Base-by-base conservation (phyloP, 768 basidiomycete species). In the Russula lepida region DNA sequence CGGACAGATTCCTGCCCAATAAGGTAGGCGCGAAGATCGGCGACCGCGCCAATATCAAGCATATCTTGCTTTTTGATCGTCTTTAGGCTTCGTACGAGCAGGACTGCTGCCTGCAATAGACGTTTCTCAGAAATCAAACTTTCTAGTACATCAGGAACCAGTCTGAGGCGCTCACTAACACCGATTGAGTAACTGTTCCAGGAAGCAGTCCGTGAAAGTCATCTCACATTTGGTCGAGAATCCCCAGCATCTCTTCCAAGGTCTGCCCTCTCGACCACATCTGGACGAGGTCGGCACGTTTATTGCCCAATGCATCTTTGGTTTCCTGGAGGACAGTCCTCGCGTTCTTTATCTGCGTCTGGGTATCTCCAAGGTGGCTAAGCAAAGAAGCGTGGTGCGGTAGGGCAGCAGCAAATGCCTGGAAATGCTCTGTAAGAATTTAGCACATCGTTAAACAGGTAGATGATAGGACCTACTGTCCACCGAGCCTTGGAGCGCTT, bases 101-200 rank as follows among this genome's bases (percentile, higher is more conserved):
- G 76, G 13, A 88, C 82, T 1, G 95, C 84, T 2, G 97, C 95
- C 66, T 93, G 87, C 37, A 98, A 76, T 47, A 98, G 81, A 13
- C 90, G 84, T 71, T 98, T 98, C 73, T 98, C 97, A 4, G 94
- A 92, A 69, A 98, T 92, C n/a, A 98, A 75, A 3, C 88, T 86
- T 73, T 99, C 97, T 23, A 99, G 78, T 21, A 85, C 79, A 68
- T 98, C 97, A 7, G 97, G 95, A 4, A 98, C 85, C 47, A 86
- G 79, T 73, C 93, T 94, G 43, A 99, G 76, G 67, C 88, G 81
- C 70, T 99, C 97, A 35, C 39, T 54, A 60, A 47, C 48, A 43
- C 46, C 66, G 64, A 68, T 69, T 62, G 17, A 68, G 63, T 49
- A 52, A 54, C n/a, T 41, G 35, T 19, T 33, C 27, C 54, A 56